These are phyloP conservation scores for Nyssa sinensis DNA, from an alignment of 148 eudicot species.

Conservation along the genomic window DNA sequence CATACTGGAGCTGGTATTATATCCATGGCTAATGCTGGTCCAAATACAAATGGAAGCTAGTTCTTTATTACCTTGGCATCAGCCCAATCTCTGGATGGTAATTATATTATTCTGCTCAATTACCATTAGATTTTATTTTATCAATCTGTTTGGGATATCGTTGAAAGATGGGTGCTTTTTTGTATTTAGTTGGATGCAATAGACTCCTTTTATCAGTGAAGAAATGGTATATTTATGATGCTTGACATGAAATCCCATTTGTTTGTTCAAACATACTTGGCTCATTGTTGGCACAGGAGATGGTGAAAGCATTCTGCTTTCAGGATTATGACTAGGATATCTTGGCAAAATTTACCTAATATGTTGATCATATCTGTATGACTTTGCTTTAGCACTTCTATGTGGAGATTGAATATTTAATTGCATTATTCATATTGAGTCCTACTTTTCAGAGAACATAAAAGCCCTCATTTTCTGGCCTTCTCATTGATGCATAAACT, in stretches of 20 bases:
- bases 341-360: not conserved
- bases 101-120: constrained; percentile 6
- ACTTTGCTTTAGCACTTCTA: not conserved
- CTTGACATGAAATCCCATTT: not conserved
- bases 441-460: not conserved
- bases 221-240: not conserved
- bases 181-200: not conserved
- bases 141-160: not conserved
- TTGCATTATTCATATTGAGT: not conserved
- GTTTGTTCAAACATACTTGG: not conserved
- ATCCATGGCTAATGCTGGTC: constrained; percentile 99
- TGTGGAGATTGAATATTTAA: not conserved
- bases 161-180: not conserved
- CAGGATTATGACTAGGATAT: not conserved
- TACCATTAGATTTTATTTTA: not conserved
- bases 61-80: constrained; percentile 87
- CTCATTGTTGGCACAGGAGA: not conserved
- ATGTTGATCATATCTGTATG: not conserved
- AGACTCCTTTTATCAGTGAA: not conserved
- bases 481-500: not conserved
- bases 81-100: constrained; percentile 84
- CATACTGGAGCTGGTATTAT: constrained; percentile 96
- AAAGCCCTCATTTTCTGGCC: not conserved
- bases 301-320: not conserved
- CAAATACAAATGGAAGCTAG: constrained; percentile 96